Percentiles rank a stretch among this genome's conserved stretches.
Conservation (phyloP, 176 grass and related monocot genomes). For the Cenchrus purpureus region DNA sequence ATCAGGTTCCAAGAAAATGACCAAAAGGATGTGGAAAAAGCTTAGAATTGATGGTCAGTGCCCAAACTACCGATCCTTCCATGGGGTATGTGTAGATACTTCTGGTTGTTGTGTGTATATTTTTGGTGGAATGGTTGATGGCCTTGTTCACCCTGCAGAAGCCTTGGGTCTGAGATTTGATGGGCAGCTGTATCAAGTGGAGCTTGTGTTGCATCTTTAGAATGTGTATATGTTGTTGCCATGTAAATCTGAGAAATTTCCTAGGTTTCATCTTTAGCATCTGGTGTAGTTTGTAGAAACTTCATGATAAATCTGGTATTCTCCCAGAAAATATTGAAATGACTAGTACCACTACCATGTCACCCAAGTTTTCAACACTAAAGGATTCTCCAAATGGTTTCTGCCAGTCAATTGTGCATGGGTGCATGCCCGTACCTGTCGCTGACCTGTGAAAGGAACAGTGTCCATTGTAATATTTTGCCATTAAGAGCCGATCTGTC, state of each 20-base stretch:
- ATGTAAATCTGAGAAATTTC: constrained; percentile 11
- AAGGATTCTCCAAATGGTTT: constrained; percentile 29
- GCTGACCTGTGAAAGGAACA: constrained; percentile 38
- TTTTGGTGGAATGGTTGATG: constrained; percentile 92
- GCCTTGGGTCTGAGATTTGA: constrained; percentile 71
- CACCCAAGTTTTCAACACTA: constrained; percentile 28
- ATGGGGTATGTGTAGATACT: constrained; percentile 76
- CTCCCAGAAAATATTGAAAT: constrained; percentile 5
- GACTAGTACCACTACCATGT: constrained; percentile 16
- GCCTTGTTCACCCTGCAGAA: constrained; percentile 51
- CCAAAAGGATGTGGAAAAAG: constrained; percentile 73
- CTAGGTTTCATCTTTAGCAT: constrained; percentile 40
- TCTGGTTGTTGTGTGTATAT: constrained; percentile 73
- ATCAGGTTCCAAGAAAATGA: constrained; percentile 59
- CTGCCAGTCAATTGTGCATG: constrained; percentile 31
- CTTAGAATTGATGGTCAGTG: constrained; percentile 69
- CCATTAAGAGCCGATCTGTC: constrained; percentile 20
- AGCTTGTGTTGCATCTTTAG: constrained; percentile 70
- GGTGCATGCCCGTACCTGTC: constrained; percentile 36
- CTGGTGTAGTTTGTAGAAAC: constrained; percentile 37
- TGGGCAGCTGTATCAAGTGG: constrained; percentile 76
- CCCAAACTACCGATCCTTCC: constrained; percentile 80
- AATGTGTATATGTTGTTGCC: constrained; percentile 34
- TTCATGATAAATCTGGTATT: constrained; percentile 34
- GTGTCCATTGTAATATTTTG: constrained; percentile 30